Conservation (phyloP, 163 green algal species). For the Picocystis sp. region DNA sequence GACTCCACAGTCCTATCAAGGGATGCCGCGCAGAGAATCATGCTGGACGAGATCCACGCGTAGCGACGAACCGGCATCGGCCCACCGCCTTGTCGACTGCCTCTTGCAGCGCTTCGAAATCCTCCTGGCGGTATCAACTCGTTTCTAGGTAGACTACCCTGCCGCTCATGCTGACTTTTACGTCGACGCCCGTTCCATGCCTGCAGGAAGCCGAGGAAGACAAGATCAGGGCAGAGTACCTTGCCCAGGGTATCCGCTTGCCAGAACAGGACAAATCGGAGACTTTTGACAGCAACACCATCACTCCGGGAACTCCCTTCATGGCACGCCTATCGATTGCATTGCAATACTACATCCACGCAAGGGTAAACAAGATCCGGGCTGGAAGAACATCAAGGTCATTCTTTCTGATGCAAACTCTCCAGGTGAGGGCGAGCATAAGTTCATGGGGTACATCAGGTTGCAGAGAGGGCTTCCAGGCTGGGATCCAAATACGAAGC, state of each 20-base stretch:
- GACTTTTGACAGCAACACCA: constrained; percentile 8
- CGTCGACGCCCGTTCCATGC: too few relatives aligned
- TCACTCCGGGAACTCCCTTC: constrained; percentile 2
- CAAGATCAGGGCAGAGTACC: constrained; percentile 24
- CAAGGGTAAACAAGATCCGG: background rate
- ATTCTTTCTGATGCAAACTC: background rate
- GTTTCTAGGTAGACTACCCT: too few relatives aligned
- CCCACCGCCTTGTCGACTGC: too few relatives aligned
- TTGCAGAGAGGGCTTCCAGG: constrained; percentile 51
- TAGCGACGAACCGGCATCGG: too few relatives aligned
- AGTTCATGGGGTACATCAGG: background rate
- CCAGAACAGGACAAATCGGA: constrained; percentile 49
- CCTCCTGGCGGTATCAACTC: too few relatives aligned
- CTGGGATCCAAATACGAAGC: constrained; percentile 13
- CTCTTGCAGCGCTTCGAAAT: too few relatives aligned
- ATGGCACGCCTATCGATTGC: background rate
- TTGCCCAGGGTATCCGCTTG: constrained; percentile 37
- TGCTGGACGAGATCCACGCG: too few relatives aligned
- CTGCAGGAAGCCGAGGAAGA: constrained; percentile 53
- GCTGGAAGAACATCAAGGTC: background rate
- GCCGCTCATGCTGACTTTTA: too few relatives aligned
- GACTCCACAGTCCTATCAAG: too few relatives aligned
- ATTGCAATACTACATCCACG: constrained; percentile 70
- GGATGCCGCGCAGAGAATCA: too few relatives aligned
- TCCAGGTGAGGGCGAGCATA: constrained; percentile 2